Evolutionary conservation across 257 asterid genomes (phyloP).

Genomic region (Buddleja alternifolia): DNA sequence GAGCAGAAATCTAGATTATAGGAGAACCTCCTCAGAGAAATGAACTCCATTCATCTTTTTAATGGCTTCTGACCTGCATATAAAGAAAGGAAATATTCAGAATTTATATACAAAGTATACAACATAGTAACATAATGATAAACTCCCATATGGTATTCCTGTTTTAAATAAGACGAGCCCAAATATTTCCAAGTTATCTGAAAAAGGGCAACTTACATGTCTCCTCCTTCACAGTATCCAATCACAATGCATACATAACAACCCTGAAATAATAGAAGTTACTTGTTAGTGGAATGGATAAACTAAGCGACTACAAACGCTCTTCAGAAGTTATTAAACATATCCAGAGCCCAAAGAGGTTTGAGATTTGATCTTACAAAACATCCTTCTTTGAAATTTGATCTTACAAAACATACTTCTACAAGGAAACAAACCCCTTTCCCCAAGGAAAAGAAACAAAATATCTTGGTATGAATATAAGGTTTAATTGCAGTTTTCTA

Average conservation of each 20-base stretch:
- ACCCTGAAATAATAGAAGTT: conserved; percentile 60
- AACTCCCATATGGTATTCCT: neutral
- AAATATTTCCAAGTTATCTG: conserved; percentile 6
- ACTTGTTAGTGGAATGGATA: conserved; percentile 19
- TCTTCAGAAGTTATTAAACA: conserved; percentile 7
- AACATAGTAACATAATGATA: conserved; percentile 13
- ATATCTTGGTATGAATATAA: no score
- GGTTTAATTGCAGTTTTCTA: neutral
- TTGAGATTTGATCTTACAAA: no score
- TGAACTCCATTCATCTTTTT: conserved; percentile 84
- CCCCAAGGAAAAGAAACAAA: no score
- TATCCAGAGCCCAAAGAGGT: neutral
- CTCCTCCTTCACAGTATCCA: conserved; percentile 99
- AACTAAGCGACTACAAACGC: neutral
- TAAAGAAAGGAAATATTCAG: conserved; percentile 26
- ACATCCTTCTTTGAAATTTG: no score
- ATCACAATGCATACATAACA: conserved; percentile 97
- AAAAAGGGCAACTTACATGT: conserved; percentile 71
- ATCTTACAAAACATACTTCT: neutral
- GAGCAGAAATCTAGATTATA: conserved; percentile 18
- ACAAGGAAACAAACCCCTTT: no score
- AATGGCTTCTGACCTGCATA: conserved; percentile 85
- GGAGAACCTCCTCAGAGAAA: conserved; percentile 85
- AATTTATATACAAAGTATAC: neutral
- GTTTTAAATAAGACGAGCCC: conserved; percentile 1